Conservation (phyloP, 768 basidiomycete species). For the Phaeolepiota aurea region DNA sequence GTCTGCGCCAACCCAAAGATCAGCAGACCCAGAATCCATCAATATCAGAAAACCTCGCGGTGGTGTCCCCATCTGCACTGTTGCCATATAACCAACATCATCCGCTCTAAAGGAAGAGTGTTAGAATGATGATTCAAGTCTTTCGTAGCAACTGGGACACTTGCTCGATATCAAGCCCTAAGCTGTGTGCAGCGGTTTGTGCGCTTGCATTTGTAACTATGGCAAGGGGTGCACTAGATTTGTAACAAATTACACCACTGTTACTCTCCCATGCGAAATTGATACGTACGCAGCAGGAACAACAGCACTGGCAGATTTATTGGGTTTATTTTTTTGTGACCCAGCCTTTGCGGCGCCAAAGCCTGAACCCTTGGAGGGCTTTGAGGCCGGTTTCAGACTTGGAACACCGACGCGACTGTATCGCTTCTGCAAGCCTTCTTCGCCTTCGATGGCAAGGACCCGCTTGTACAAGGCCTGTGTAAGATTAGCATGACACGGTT, state of each 20-base stretch:
- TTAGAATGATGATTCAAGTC: not conserved
- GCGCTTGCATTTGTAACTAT: conserved; percentile 29
- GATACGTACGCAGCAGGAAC: too few species aligned
- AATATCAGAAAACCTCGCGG: conserved; percentile 45
- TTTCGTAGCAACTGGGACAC: conserved; percentile 12
- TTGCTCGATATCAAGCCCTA: conserved; percentile 67
- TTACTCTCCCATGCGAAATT: too few species aligned
- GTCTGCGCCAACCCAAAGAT: conserved; percentile 58
- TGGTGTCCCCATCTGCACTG: conserved; percentile 61
- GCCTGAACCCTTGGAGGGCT: too few species aligned
- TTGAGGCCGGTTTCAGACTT: too few species aligned
- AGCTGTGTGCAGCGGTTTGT: conserved; percentile 37
- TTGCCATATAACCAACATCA: conserved; percentile 47
- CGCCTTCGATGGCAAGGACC: conserved; percentile 2
- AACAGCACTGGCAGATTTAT: too few species aligned
- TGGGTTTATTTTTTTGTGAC: too few species aligned
- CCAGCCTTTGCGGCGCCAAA: not conserved
- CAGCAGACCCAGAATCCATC: conserved; percentile 67
- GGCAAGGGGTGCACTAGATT: not conserved
- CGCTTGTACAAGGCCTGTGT: conserved; percentile 26
- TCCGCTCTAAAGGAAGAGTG: conserved; percentile 19
- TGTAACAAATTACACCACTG: not conserved
- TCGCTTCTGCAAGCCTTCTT: conserved; percentile 12
- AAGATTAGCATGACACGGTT: conserved; percentile 40
- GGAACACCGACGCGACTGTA: conserved; percentile 16